A percentile compares a stretch with the other conserved stretches of the same genome.
Conservation (phyloP, 257 asterid species). For the Euphrasia confusa region DNA sequence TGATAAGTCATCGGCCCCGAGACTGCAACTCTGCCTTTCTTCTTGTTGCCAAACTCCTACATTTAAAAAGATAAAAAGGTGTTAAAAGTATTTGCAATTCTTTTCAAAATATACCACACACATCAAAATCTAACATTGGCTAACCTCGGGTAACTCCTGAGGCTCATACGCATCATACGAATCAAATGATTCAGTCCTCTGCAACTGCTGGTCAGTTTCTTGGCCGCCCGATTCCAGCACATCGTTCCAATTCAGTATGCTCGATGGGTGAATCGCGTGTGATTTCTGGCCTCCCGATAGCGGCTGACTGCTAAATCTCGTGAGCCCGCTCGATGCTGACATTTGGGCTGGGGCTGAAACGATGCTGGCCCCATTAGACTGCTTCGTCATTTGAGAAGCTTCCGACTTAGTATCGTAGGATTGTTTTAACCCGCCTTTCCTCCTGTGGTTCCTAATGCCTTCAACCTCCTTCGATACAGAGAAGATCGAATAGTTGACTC, state of each 20-base stretch:
- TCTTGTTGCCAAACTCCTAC: slow-evolving; percentile 35
- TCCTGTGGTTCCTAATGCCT: slow-evolving; percentile 37
- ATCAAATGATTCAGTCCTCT: slow-evolving; percentile 44
- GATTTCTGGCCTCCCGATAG: slow-evolving; percentile 35
- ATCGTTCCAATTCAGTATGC: slow-evolving; percentile 19
- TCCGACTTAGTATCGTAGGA: slow-evolving; percentile 57
- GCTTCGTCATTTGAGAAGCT: slow-evolving; percentile 56
- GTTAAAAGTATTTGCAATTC: too few relatives aligned
- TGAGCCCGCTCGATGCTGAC: slow-evolving; percentile 40
- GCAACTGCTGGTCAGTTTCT: slow-evolving; percentile 32
- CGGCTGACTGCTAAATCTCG: slow-evolving; percentile 36
- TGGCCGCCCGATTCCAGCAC: slow-evolving; percentile 31
- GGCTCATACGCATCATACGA: slow-evolving; percentile 37
- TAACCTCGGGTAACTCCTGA: slow-evolving; percentile 43
- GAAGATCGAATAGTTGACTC: too few relatives aligned
- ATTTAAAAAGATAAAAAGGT: not conserved
- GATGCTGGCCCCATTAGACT: slow-evolving; percentile 47
- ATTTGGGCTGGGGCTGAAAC: slow-evolving; percentile 57
- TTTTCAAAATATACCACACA: too few relatives aligned
- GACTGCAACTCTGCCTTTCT: slow-evolving; percentile 29
- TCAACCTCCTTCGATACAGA: slow-evolving; percentile 40
- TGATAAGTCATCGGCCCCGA: slow-evolving; percentile 48
- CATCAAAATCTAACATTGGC: too few relatives aligned
- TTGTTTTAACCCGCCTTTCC: slow-evolving; percentile 46
- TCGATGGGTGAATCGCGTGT: slow-evolving; percentile 27